Conservation (phyloP, 2,329 filamentous ascomycete species). For the Boeremia exigua region DNA sequence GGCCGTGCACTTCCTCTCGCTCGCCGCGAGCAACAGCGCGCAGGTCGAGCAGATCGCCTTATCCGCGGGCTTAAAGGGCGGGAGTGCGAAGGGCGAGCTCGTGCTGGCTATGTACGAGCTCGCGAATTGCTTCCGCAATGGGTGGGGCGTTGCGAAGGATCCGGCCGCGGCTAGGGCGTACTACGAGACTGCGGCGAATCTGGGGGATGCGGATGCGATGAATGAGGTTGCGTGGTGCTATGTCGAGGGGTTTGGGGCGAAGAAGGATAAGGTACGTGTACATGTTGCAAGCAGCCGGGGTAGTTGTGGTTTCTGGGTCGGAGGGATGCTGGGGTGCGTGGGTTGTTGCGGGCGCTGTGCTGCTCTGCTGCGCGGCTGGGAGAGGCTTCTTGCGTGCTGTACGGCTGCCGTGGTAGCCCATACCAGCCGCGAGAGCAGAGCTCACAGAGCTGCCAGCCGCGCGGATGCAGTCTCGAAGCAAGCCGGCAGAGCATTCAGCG, state of each 20-base stretch:
- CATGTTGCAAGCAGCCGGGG: too few relatives aligned
- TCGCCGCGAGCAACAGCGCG: slow-evolving; percentile 89
- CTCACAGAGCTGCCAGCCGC: too few relatives aligned
- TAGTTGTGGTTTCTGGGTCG: too few relatives aligned
- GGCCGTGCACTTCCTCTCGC: slow-evolving; percentile 83
- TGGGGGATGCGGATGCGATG: slow-evolving; percentile 97
- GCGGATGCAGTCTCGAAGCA: too few relatives aligned
- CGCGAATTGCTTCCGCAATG: slow-evolving; percentile 89
- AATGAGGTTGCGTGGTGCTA: slow-evolving; percentile 97
- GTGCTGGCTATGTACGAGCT: slow-evolving; percentile 96
- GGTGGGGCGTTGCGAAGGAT: slow-evolving; percentile 90
- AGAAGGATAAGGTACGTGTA: slow-evolving; percentile 98
- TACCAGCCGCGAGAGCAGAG: too few relatives aligned
- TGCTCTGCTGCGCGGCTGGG: too few relatives aligned
- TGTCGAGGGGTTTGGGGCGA: slow-evolving; percentile 93
- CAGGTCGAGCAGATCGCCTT: slow-evolving; percentile 85
- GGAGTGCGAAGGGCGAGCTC: slow-evolving; percentile 92
- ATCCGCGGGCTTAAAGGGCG: slow-evolving; percentile 86
- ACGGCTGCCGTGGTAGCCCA: too few relatives aligned
- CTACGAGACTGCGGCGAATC: slow-evolving; percentile 95
- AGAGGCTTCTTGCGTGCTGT: too few relatives aligned
- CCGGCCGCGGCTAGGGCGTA: slow-evolving; percentile 86
- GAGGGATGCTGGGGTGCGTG: too few relatives aligned
- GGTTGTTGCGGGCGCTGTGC: too few relatives aligned
- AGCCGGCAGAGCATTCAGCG: too few relatives aligned